Percentiles rank a stretch among this genome's conserved stretches.
Conservation (phyloP, 2,329 filamentous ascomycete genomes). For the Escovopsis sp. region DNA sequence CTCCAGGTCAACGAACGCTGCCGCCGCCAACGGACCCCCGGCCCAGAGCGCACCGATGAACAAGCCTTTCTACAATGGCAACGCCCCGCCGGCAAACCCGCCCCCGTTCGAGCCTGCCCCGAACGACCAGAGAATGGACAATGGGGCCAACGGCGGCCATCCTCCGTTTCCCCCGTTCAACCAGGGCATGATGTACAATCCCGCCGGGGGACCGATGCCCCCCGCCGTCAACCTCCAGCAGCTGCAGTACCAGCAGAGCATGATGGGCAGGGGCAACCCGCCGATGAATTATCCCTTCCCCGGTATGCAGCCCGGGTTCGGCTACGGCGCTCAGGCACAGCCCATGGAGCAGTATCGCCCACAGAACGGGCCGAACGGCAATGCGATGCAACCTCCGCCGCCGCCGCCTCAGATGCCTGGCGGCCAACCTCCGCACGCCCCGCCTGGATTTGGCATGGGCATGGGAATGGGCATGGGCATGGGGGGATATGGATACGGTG, state of each 20-base stretch:
- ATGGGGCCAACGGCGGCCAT: constrained; percentile 32
- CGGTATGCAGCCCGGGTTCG: constrained; percentile 38
- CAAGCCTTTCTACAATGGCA: constrained; percentile 38
- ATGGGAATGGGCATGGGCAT: too few relatives aligned
- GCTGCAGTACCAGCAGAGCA: constrained; percentile 42
- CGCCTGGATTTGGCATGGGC: constrained; percentile 32
- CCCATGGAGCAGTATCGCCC: constrained; percentile 41
- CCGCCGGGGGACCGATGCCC: constrained; percentile 26
- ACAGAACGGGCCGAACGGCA: constrained; percentile 34
- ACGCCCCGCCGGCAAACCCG: constrained; percentile 25
- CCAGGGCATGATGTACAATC: constrained; percentile 36
- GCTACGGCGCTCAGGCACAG: constrained; percentile 32
- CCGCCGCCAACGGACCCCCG: constrained; percentile 28
- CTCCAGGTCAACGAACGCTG: constrained; percentile 37
- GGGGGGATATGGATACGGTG: constrained; percentile 28
- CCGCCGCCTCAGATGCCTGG: constrained; percentile 28
- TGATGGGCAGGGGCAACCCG: constrained; percentile 37
- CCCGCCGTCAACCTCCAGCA: constrained; percentile 32
- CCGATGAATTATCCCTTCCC: constrained; percentile 43
- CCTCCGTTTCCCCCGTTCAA: constrained; percentile 35
- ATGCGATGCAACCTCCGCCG: too few relatives aligned
- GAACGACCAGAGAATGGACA: constrained; percentile 36
- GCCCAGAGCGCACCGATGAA: constrained; percentile 25
- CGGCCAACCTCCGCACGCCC: constrained; percentile 29
- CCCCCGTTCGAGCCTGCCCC: constrained; percentile 37